phyloP scores from a whole-genome alignment of 176 grass and related monocot genomes.

The Lolium perenne region DNA sequence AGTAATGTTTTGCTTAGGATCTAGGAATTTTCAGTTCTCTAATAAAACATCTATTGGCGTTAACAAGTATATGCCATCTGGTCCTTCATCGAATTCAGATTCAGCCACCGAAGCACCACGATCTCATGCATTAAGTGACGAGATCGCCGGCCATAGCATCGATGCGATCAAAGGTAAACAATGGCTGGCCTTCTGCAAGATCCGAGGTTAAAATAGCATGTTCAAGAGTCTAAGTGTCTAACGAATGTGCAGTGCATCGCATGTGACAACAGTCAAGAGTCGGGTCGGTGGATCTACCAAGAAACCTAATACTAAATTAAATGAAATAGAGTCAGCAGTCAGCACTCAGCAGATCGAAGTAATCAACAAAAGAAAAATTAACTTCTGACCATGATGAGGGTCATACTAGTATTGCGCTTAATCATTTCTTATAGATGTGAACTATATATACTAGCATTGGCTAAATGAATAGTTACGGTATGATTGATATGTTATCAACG shows the following conservation, averaged over 20 bases:
- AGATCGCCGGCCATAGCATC: background rate
- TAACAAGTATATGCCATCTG: background rate
- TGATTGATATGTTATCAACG: too few species aligned
- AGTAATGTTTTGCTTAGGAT: background rate
- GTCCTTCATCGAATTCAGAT: constrained; percentile 33
- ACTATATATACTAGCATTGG: too few species aligned
- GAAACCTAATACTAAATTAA: too few species aligned
- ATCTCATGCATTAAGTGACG: background rate
- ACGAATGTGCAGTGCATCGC: background rate
- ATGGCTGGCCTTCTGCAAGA: background rate
- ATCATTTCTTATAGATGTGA: too few species aligned
- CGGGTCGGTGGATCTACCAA: too few species aligned
- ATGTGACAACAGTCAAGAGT: too few species aligned
- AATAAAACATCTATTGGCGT: background rate
- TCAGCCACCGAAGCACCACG: background rate
- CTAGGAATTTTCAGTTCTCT: background rate
- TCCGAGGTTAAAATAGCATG: background rate
- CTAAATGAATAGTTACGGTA: too few species aligned
- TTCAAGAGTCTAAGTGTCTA: background rate
- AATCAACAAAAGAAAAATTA: too few species aligned
- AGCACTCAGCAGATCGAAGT: too few species aligned
- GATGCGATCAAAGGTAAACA: constrained; percentile 13
- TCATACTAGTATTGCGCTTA: too few species aligned
- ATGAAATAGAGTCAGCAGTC: too few species aligned
- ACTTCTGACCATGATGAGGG: too few species aligned